Conservation (phyloP, 176 grass and related monocot species). For the Aechmea fasciata region DNA sequence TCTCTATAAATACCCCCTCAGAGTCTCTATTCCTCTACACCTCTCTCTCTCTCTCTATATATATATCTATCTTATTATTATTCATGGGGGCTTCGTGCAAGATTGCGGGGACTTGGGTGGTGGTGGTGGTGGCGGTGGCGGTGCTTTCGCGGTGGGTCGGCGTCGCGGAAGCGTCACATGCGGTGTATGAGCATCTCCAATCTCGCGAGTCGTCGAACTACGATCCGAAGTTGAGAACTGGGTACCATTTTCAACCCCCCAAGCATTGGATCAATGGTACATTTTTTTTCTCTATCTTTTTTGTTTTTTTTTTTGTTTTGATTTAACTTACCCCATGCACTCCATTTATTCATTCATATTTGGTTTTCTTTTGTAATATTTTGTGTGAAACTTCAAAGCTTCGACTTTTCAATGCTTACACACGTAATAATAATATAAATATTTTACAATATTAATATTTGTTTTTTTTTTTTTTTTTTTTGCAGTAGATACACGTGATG, state of each 20-base stretch:
- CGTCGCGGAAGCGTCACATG: conserved; percentile 18
- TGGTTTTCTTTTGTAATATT: neutral
- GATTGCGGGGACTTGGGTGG: neutral
- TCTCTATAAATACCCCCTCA: too few relatives aligned
- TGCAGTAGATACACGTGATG: too few relatives aligned
- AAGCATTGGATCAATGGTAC: conserved; percentile 67
- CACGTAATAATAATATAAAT: too few relatives aligned
- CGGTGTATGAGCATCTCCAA: conserved; percentile 21
- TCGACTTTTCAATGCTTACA: too few relatives aligned
- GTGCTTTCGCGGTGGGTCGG: neutral
- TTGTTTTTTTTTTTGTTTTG: neutral
- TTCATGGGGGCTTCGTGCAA: too few relatives aligned
- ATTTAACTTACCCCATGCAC: neutral
- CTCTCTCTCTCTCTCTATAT: neutral
- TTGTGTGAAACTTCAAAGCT: too few relatives aligned
- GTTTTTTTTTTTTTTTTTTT: too few relatives aligned
- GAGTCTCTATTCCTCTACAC: too few relatives aligned
- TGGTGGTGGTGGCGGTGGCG: neutral
- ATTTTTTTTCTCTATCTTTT: neutral
- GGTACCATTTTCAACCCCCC: conserved; percentile 55
- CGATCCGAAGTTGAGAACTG: conserved; percentile 21
- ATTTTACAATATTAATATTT: too few relatives aligned
- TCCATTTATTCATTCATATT: neutral
- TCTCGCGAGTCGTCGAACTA: conserved; percentile 6
- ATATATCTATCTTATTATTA: neutral